Percentiles rank a stretch among this genome's conserved stretches.
These are phyloP conservation scores for Pseudogymnoascus verrucosus DNA, from an alignment of 2,329 filamentous ascomycete species.

Conservation along the genomic window DNA sequence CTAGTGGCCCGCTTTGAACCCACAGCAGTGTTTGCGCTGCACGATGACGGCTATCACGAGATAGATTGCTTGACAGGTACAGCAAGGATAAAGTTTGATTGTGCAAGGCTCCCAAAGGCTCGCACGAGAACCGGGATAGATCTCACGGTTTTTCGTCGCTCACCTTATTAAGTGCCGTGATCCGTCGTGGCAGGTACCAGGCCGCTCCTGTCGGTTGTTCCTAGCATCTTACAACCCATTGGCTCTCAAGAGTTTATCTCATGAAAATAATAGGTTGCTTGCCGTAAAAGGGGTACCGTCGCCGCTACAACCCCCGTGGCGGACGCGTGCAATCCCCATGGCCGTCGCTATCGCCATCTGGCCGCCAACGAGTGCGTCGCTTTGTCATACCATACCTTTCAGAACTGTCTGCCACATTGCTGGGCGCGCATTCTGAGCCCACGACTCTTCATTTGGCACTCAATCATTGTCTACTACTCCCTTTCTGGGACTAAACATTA, in stretches of 20 bases:
- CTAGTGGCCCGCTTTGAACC: conserved; percentile 13
- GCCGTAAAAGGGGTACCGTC: neutral
- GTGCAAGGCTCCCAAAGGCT: neutral
- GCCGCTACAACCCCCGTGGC: neutral
- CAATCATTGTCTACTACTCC: neutral
- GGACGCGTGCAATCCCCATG: neutral
- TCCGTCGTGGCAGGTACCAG: neutral
- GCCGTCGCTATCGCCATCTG: neutral
- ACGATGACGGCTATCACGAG: neutral
- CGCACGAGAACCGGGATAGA: neutral
- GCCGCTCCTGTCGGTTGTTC: conserved; percentile 23
- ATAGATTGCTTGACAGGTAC: neutral
- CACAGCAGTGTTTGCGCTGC: neutral
- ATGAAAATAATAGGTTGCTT: neutral
- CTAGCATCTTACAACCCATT: neutral
- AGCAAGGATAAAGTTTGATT: neutral
- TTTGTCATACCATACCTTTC: no score
- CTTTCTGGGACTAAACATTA: neutral
- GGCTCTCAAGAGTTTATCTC: neutral
- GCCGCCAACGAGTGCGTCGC: neutral
- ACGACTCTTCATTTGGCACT: conserved; percentile 11
- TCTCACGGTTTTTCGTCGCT: neutral
- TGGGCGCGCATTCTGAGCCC: no score
- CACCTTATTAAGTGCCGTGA: neutral
- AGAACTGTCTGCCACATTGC: no score